Percentiles rank a stretch among this genome's conserved stretches.
Evolutionary conservation across 768 basidiomycete genomes (phyloP).

Genomic region (Hygrocybe punicea): DNA sequence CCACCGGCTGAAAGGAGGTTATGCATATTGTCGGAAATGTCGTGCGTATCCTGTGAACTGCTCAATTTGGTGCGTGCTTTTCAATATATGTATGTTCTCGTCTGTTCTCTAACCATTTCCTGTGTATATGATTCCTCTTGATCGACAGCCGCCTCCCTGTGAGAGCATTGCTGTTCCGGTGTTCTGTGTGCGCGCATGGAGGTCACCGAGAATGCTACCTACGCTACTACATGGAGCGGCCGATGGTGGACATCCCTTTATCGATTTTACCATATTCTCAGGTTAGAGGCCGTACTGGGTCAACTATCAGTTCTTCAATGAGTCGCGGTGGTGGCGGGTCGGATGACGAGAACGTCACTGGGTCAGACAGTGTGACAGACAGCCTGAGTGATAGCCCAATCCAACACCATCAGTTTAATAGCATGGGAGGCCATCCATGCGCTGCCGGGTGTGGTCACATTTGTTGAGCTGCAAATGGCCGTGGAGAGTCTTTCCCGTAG

Average conservation of each 20-base stretch:
- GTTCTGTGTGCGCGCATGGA: slow-evolving; percentile 74
- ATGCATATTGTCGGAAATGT: slow-evolving; percentile 59
- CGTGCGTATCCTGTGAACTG: slow-evolving; percentile 47
- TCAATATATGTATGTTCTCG: neutral
- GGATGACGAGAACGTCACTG: slow-evolving; percentile 27
- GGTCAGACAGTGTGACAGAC: slow-evolving; percentile 17
- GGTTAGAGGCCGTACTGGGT: neutral
- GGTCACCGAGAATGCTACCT: slow-evolving; percentile 79
- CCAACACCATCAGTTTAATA: slow-evolving; percentile 11
- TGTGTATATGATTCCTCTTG: slow-evolving; percentile 10
- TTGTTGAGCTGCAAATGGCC: slow-evolving; percentile 58
- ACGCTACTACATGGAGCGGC: slow-evolving; percentile 58
- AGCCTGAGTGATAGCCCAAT: slow-evolving; percentile 17
- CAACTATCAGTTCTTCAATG: neutral
- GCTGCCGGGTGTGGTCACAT: slow-evolving; percentile 81
- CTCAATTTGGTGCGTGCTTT: slow-evolving; percentile 68
- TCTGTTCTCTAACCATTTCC: neutral
- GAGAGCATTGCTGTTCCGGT: slow-evolving; percentile 64
- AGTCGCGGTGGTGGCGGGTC: slow-evolving; percentile 27
- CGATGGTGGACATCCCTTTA: slow-evolving; percentile 43
- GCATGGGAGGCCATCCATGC: slow-evolving; percentile 58
- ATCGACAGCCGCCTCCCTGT: slow-evolving; percentile 69
- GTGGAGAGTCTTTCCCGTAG: too few relatives aligned
- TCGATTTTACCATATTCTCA: neutral
- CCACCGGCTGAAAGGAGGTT: slow-evolving; percentile 38